Evolutionary conservation across 768 basidiomycete species (phyloP), one percentile per base, ranked within the genome.

Genomic region (Mycena crocata): DNA sequence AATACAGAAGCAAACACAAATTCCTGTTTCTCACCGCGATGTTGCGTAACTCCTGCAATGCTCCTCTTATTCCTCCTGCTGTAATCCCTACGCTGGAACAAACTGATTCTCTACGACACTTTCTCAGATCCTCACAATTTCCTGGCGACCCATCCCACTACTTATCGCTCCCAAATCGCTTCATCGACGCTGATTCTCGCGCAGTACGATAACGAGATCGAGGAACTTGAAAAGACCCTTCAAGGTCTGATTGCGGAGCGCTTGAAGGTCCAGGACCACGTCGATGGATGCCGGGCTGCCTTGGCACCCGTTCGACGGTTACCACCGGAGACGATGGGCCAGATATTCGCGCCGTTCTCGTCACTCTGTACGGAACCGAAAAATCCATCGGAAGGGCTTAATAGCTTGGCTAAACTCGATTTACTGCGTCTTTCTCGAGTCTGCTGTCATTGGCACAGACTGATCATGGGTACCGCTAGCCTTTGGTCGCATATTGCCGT

Each of bases 271-370:
- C 28, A 44, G 24, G 5, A 14, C 9, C 32, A 44, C 10, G n/a
- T 32, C 21, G 40, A 57, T 17, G 55, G 40, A 32, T 57, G 39
- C 15, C 54, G 55, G 55, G 23, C 21, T 4, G 21, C 17, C 4
- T 6, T 44, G 7, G 30, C 55, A 3, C 40, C 40, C 1, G 55
- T 57, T 24, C 51, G 51, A 14, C 49, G 49, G 8, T 34, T 51
- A n/a, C 49, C 49, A 23, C 31, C 49, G 13, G 55, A 57, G 55
- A 28, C 32, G 12, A n/a, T 57, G 21, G 42, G 55, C 55, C 21
- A 57, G 40, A 44, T 57, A 14, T 44, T 57, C 19, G 54, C 39
- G 23, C 32, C 30, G 15, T 14, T 39, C 52, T 12, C 37, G 5
- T 13, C 46, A 28, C n/a, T 45, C 44, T 8, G 9, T 14, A 2